Base-by-base conservation (phyloP, 2,329 filamentous ascomycete genomes). In the Dryadomyces quercus-mongolicae region DNA sequence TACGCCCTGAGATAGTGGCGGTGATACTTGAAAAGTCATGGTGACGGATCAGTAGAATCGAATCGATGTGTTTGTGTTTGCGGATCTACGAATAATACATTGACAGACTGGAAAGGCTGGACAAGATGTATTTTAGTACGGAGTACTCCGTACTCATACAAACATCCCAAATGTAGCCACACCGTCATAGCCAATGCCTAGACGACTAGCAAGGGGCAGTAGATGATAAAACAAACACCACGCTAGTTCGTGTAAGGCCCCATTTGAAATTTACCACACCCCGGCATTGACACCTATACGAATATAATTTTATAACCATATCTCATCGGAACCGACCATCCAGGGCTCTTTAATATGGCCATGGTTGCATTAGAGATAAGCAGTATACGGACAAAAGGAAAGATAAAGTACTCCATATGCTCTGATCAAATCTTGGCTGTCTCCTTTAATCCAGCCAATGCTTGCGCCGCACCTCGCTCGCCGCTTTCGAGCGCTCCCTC, bases 1-100 rank as follows among this genome's bases (percentile, higher is more conserved):
- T 57, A 82, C 84, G 51, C 78, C 80, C 63, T 85, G 80, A 58
- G 68, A 68, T n/a, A 78, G 64, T 21, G 75, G 69, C 31, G 71
- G 58, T 2, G 58, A 55, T 55, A 54, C 44, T n/a, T 54, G 51
- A 45, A 36, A 46, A 36, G 13, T 7, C 20, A 44, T 51, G 49
- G 1, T 31, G 36, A 31, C 25, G 8, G 8, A 5, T 31, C 25
- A 5, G 25, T 31, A 31, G 25, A 31, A 31, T 31, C 8, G 8
- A 31, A 8, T 4, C 25, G 8, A 8, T 31, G 25, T 8, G n/a
- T 31, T 31, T 31, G 25, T 31, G 25, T 8, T 31, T 31, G 25
- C 25, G 8, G 8, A 31, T 31, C 25, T 31, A 31, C 25, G 25
- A 31, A 8, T 31, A 31, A 8, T 31, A 31, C 25, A 8, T 5